phyloP scores from a whole-genome alignment of 2,329 filamentous ascomycete genomes.

The Diaporthe sp. region DNA sequence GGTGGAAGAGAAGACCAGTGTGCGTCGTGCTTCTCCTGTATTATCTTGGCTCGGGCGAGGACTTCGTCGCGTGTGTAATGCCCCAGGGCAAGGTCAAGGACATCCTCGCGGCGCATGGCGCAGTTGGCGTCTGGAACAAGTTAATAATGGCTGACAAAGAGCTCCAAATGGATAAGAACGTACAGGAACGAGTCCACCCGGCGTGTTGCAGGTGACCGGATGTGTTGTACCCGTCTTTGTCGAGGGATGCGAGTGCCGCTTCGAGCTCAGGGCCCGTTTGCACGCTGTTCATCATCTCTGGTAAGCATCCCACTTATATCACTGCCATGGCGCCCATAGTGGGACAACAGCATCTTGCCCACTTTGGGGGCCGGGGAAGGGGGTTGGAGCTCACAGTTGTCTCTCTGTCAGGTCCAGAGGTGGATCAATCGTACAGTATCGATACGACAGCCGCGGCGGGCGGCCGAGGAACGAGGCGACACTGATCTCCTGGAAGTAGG shows the following conservation, averaged over 20 bases:
- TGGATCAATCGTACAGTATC: constrained; percentile 50
- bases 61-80: constrained; percentile 51
- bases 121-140: constrained; percentile 43
- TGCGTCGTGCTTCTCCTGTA: constrained; percentile 41
- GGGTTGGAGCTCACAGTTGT: constrained; percentile 42
- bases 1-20: constrained; percentile 48
- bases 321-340: not conserved
- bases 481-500: constrained; percentile 51
- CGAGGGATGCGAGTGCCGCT: constrained; percentile 46
- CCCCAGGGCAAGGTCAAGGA: constrained; percentile 52
- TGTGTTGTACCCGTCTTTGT: constrained; percentile 49
- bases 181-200: constrained; percentile 40
- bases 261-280: constrained; percentile 48
- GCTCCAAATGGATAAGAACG: not conserved
- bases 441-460: constrained; percentile 51
- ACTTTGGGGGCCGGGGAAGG: too few relatives aligned
- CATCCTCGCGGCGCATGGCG: constrained; percentile 50
- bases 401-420: constrained; percentile 49
- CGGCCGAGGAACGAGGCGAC: constrained; percentile 51
- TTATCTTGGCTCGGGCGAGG: constrained; percentile 41
- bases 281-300: constrained; percentile 10
- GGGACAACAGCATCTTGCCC: too few relatives aligned
- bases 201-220: constrained; percentile 45
- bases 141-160: not conserved
- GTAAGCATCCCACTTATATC: not conserved